A percentile compares a stretch with the other conserved stretches of the same genome.
Conservation (phyloP, 768 basidiomycete species). For the Basidioascus undulatus region DNA sequence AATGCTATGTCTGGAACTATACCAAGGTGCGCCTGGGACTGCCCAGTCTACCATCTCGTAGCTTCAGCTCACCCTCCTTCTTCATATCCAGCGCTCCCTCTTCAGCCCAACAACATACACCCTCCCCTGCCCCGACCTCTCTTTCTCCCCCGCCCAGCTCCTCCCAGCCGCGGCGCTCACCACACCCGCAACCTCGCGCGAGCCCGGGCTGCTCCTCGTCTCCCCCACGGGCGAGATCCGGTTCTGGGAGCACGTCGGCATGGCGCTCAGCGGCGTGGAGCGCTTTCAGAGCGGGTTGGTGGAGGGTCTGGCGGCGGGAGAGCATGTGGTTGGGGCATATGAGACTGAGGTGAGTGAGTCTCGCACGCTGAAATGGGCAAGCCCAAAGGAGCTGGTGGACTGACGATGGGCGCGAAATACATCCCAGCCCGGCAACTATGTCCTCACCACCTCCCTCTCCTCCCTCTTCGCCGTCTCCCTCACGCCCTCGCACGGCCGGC, state of each 20-base stretch:
- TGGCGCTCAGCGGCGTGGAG: slow-evolving; percentile 18
- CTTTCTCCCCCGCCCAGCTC: slow-evolving; percentile 10
- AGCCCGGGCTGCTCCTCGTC: slow-evolving; percentile 67
- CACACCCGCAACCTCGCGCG: slow-evolving; percentile 38
- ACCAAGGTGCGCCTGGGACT: slow-evolving; percentile 9
- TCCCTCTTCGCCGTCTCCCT: slow-evolving; percentile 15
- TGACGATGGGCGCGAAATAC: too few relatives aligned
- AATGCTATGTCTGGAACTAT: slow-evolving; percentile 18
- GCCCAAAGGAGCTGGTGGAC: not conserved
- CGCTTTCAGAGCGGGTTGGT: slow-evolving; percentile 13
- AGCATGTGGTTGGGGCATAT: too few relatives aligned
- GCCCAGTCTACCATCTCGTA: not conserved
- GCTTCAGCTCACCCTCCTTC: not conserved
- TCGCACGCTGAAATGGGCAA: not conserved
- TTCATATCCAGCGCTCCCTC: slow-evolving; percentile 10
- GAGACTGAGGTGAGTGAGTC: too few relatives aligned
- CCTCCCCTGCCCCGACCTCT: slow-evolving; percentile 16
- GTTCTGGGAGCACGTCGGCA: slow-evolving; percentile 59
- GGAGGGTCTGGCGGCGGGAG: too few relatives aligned
- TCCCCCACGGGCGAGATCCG: slow-evolving; percentile 45
- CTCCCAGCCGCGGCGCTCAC: slow-evolving; percentile 31
- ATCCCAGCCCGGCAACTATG: slow-evolving; percentile 12
- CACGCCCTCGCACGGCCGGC: slow-evolving; percentile 13
- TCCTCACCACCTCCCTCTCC: slow-evolving; percentile 15
- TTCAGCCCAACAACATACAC: slow-evolving; percentile 16